A percentile compares a stretch with the other conserved stretches of the same genome.
phyloP scores from a whole-genome alignment of 805 yeast species.

The Wickerhamiella bombiphila region DNA sequence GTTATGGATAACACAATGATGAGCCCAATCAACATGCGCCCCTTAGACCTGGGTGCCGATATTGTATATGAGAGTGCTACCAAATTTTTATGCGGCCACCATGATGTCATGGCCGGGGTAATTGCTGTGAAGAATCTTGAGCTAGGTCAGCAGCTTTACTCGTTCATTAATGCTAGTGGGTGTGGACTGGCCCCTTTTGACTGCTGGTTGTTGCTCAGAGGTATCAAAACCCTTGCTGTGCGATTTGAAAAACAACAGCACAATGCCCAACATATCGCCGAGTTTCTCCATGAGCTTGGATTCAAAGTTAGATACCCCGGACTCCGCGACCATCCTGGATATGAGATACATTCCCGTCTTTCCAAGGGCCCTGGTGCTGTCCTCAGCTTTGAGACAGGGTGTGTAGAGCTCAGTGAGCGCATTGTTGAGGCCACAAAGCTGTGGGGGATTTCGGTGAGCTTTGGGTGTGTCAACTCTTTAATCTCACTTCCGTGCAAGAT shows the following conservation, averaged over 20 bases:
- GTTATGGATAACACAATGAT: slow-evolving; percentile 96
- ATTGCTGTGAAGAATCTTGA: slow-evolving; percentile 52
- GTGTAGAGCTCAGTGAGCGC: slow-evolving; percentile 45
- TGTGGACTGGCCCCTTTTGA: slow-evolving; percentile 88
- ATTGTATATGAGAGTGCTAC: slow-evolving; percentile 91
- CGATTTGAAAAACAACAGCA: slow-evolving; percentile 79
- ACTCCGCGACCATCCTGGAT: slow-evolving; percentile 63
- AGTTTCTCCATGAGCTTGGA: slow-evolving; percentile 52
- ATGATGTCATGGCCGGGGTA: slow-evolving; percentile 93
- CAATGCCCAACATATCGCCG: slow-evolving; percentile 63
- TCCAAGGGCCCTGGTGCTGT: slow-evolving; percentile 85
- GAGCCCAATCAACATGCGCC: slow-evolving; percentile 78
- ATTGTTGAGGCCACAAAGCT: slow-evolving; percentile 64
- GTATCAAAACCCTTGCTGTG: slow-evolving; percentile 74
- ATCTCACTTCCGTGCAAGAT: slow-evolving; percentile 88
- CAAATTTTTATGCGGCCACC: slow-evolving; percentile 85
- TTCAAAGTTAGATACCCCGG: slow-evolving; percentile 81
- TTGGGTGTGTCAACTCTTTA: slow-evolving; percentile 86
- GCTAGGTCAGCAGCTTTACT: slow-evolving; percentile 55
- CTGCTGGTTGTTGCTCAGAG: slow-evolving; percentile 77
- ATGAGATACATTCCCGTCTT: slow-evolving; percentile 60
- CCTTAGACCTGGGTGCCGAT: slow-evolving; percentile 76
- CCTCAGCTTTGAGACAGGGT: slow-evolving; percentile 76
- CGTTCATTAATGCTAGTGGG: slow-evolving; percentile 78
- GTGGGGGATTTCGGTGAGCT: slow-evolving; percentile 81